These are phyloP conservation scores for Rhododendron williamsianum DNA, from an alignment of 148 eudicot genomes.

Conservation along the genomic window DNA sequence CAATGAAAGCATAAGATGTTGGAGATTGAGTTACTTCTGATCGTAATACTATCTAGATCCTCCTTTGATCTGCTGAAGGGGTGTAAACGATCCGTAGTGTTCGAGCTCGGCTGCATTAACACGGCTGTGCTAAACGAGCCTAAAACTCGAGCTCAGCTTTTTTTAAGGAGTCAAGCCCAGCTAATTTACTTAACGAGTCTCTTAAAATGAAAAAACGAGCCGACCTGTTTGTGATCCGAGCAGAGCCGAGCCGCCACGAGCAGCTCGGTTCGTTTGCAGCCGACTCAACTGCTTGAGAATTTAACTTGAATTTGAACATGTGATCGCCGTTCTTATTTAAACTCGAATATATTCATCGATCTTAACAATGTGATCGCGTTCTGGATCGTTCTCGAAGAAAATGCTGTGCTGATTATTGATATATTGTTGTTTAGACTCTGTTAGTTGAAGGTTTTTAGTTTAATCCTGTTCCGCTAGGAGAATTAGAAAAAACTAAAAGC, in stretches of 20 bases:
- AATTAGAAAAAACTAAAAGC: background rate
- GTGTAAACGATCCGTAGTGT: too few relatives aligned
- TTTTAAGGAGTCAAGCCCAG: too few relatives aligned
- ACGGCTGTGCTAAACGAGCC: too few relatives aligned
- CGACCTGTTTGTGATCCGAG: too few relatives aligned
- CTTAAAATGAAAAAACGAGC: too few relatives aligned
- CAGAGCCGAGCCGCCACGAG: too few relatives aligned
- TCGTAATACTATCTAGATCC: background rate
- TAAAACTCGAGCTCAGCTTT: too few relatives aligned
- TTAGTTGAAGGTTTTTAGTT: background rate
- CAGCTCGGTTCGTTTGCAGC: too few relatives aligned
- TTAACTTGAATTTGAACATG: background rate
- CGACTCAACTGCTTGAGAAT: background rate
- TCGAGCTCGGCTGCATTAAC: too few relatives aligned
- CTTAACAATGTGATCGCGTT: too few relatives aligned
- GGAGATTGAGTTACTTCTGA: background rate
- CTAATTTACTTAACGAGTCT: too few relatives aligned
- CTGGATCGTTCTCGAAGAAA: background rate
- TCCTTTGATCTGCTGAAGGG: background rate
- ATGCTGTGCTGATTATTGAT: background rate
- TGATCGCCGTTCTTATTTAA: background rate
- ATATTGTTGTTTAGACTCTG: background rate
- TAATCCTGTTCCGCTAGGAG: background rate
- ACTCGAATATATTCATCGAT: background rate
- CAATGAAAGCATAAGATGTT: background rate